A percentile compares a stretch with the other conserved stretches of the same genome.
These are phyloP conservation scores for Papilionanthe hybrid DNA, from an alignment of 116 monocot genomes.

Conservation along the genomic window DNA sequence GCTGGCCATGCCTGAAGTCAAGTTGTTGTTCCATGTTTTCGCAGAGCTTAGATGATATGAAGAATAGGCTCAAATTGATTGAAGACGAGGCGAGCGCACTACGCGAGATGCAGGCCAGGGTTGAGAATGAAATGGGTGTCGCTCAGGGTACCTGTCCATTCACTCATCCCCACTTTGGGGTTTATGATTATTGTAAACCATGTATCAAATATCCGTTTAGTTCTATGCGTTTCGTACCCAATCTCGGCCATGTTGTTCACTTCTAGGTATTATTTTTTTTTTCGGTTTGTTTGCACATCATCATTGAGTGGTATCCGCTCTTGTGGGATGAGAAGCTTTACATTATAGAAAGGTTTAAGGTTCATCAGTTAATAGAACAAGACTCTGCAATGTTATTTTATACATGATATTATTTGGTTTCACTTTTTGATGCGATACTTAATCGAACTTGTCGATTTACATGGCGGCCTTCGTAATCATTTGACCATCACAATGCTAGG, in stretches of 20 bases:
- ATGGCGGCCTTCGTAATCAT: background rate
- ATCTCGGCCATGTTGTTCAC: background rate
- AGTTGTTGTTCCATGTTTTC: background rate
- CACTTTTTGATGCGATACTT: background rate
- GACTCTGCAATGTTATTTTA: background rate
- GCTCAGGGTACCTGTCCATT: constrained; percentile 22
- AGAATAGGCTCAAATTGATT: constrained; percentile 37
- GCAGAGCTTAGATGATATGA: constrained; percentile 42
- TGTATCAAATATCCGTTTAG: background rate
- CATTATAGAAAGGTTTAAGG: background rate
- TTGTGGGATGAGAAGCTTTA: background rate
- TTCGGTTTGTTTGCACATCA: background rate
- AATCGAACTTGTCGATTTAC: background rate
- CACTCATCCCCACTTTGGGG: background rate
- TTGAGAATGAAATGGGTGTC: constrained; percentile 44
- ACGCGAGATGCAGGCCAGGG: constrained; percentile 44
- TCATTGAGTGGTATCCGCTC: background rate
- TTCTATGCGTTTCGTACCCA: background rate
- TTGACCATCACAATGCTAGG: constrained; percentile 1
- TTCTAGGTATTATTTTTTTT: background rate
- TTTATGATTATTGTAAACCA: background rate
- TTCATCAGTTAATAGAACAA: background rate
- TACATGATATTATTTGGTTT: background rate
- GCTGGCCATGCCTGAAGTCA: background rate
- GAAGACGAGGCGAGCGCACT: constrained; percentile 43